A percentile compares a stretch with the other conserved stretches of the same genome.
Evolutionary conservation across 192 early-diverging fungal species (phyloP).

Genomic region (Coemansia sp.): DNA sequence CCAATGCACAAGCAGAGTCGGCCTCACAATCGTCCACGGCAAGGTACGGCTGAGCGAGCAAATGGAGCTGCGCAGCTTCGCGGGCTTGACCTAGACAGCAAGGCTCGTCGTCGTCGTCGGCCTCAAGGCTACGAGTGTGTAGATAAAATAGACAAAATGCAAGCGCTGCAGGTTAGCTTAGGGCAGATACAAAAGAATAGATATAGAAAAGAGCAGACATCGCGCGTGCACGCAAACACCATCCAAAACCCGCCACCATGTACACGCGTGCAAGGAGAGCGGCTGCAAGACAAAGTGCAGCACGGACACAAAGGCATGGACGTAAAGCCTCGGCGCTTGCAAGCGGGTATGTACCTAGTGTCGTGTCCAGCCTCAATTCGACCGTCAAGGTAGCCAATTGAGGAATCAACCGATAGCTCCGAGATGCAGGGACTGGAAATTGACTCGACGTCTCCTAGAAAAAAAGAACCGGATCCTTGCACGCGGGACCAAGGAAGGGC

Average conservation of each 20-base stretch:
- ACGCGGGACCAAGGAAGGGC: not conserved
- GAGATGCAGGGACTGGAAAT: slow-evolving; percentile 44
- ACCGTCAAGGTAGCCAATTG: slow-evolving; percentile 39
- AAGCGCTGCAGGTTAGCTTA: not conserved
- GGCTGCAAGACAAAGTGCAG: not conserved
- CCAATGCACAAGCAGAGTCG: not conserved
- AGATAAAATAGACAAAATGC: not conserved
- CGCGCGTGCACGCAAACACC: not conserved
- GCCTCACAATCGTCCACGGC: not conserved
- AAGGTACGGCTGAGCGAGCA: not conserved
- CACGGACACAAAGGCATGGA: not conserved
- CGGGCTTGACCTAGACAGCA: not conserved
- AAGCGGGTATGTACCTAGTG: slow-evolving; percentile 33
- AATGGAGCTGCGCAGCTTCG: not conserved
- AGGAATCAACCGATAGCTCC: slow-evolving; percentile 51
- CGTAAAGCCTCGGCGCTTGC: not conserved
- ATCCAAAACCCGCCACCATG: not conserved
- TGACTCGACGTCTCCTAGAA: slow-evolving; percentile 12
- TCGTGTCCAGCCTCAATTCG: slow-evolving; percentile 19
- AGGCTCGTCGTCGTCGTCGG: slow-evolving; percentile 10
- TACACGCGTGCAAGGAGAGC: not conserved
- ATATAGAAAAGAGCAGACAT: slow-evolving; percentile 2
- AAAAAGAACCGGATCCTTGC: not conserved
- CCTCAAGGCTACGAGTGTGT: slow-evolving; percentile 4
- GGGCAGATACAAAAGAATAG: not conserved